These are phyloP conservation scores for Castanea sativa DNA, from an alignment of 306 rosid genomes.

Conservation along the genomic window DNA sequence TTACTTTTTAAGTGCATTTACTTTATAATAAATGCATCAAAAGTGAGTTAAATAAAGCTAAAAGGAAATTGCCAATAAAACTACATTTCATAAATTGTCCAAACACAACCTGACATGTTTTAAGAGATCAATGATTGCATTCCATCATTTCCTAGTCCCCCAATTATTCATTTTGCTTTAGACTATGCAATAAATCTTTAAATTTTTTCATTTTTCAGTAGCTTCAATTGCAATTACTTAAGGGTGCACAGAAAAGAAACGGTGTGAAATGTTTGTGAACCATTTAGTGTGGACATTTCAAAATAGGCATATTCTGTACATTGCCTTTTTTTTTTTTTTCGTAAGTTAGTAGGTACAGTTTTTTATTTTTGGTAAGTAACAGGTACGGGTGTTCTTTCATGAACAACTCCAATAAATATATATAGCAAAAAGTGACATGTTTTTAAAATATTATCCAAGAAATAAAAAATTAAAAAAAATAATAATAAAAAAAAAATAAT, in stretches of 20 bases:
- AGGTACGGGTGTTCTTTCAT: constrained; percentile 12
- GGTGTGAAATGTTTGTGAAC: neutral
- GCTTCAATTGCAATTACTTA: neutral
- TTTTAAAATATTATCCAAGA: no score
- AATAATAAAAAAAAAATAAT: no score
- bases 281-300: no score
- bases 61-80: neutral
- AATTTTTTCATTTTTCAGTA: neutral
- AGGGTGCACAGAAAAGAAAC: neutral
- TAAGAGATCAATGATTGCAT: no score
- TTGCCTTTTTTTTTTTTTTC: no score
- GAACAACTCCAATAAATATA: constrained; percentile 4
- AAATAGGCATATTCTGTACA: no score
- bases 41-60: neutral
- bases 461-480: no score
- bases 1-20: neutral
- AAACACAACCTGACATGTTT: neutral
- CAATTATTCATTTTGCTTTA: neutral
- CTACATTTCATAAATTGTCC: neutral
- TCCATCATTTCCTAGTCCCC: neutral
- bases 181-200: neutral
- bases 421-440: no score
- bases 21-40: neutral
- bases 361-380: neutral
- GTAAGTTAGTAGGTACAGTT: constrained; percentile 1